Evolutionary conservation across 768 basidiomycete genomes (phyloP), one percentile per base, ranked within the genome.

Genomic region (Rhizopogon roseolus): DNA sequence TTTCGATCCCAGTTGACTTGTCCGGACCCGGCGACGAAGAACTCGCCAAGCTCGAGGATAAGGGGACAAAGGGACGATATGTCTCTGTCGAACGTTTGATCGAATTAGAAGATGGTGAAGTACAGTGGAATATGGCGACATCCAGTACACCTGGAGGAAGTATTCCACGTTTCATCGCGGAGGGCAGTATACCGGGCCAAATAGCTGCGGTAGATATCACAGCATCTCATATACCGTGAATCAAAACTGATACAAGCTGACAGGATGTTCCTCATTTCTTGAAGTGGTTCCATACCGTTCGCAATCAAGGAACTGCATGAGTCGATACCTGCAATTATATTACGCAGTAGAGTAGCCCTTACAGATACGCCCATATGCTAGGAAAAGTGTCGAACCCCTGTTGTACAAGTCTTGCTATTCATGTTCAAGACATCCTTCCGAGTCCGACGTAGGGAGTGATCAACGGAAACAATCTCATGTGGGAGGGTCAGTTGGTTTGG

Each of bases 71-170:
- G 57, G 89, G 84, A 1, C 81, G 79, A 60, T 90, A 90, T 62
- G 82, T 80, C 38, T 81, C 82, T 59, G 82, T 87, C 4, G 90
- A 91, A 67, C 76, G 78, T 29, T 61, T 92, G 50, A 66, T 71
- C 41, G 85, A 86, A 65, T 76, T 84, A 39, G 79, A 79, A 17
- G 71, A 80, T 56, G 89, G 85, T 48, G 78, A 68, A 45, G 79
- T 81, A 11, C 87, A 90, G 66, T 91, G 88, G 88, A 75, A 81
- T 39, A 89, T 91, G 88, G 88, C 88, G 3, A 88, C 86, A 2
- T 84, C 85, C 25, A 85, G 84, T 59, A 81, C 79, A 2, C 81
- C 86, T 11, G 87, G 86, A 25, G 89, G 89, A 22, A 76, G 66
- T 50, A 84, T 90, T 41, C 88, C 88, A 1, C 69, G 72, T 14